Base-by-base conservation (phyloP, 768 basidiomycete genomes). In the Coprinellus micaceus region DNA sequence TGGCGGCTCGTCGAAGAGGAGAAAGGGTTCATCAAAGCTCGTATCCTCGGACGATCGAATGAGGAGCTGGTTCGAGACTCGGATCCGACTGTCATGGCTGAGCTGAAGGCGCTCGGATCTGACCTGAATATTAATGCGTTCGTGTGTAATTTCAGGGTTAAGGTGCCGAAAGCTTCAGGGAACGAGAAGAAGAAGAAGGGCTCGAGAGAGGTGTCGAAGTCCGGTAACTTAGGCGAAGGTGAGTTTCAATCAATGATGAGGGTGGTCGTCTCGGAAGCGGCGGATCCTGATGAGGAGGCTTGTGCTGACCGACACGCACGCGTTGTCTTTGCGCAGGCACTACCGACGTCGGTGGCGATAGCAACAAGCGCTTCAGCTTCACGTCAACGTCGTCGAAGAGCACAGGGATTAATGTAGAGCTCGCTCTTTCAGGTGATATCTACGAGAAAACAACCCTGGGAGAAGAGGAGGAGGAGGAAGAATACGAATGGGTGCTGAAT, bases 81-180 rank as follows among this genome's bases (percentile, higher is more conserved):
- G 10, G 53, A 61, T 47, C 54, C 57, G 12, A 55, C 57, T 1
- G 57, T 58, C 37, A 51, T 62, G 33, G 37, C 28, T 11, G 51
- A 60, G 43, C 28, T 66, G 11, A 49, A 49, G 12, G 26, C 52
- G 0, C 58, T 66, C 9, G 77, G 76, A 17, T 71, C 71, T 6
- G 78, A 79, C 58, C 69, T 80, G 54, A 69, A 64, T 50, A 76
- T 80, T 66, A 77, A 78, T 54, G 67, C 71, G 2, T 80, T 79
- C 54, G 69, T 72, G 2, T 71, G 70, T 65, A 78, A 80, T 65
- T 77, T 78, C 67, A 65, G 68, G 19, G 55, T 70, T 45, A 53
- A 19, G 52, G 44, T 1, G n/a, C 17, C 43, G 2, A 25, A 44
- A 39, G 33, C 2, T 7, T 15, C 30, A 44, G 45, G 30, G 46